phyloP scores from a whole-genome alignment of 495 filamentous ascomycete species.

The Rusavskia elegans region DNA sequence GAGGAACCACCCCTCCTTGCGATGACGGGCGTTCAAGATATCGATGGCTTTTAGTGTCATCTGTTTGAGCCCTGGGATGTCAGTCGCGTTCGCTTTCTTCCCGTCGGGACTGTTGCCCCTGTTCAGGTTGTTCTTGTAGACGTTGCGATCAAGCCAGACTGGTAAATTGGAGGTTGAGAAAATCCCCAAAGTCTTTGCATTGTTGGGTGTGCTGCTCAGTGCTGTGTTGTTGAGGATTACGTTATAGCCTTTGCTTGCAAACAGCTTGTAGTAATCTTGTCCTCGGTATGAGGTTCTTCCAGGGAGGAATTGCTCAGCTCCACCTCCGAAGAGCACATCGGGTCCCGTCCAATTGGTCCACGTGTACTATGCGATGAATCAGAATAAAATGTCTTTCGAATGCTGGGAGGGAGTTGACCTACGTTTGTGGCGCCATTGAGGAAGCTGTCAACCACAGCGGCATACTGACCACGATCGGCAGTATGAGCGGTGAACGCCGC shows the following conservation, averaged over 20 bases:
- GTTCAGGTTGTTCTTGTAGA: conserved; percentile 47
- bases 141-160: conserved; percentile 58
- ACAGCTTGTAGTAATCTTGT: conserved; percentile 52
- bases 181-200: conserved; percentile 46
- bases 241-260: conserved; percentile 47
- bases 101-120: conserved; percentile 48
- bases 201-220: conserved; percentile 31
- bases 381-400: conserved; percentile 16
- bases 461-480: conserved; percentile 42
- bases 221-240: conserved; percentile 51
- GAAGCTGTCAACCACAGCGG: conserved; percentile 43
- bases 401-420: conserved; percentile 5
- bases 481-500: conserved; percentile 52
- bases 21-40: conserved; percentile 42
- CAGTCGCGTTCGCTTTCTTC: conserved; percentile 36
- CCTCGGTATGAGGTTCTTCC: conserved; percentile 34
- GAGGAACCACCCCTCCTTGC: conserved; percentile 56
- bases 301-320: conserved; percentile 55
- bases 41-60: conserved; percentile 70
- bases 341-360: conserved; percentile 52
- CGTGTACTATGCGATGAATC: conserved; percentile 30
- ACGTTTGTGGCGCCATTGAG: conserved; percentile 36
- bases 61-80: conserved; percentile 60
- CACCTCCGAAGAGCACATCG: conserved; percentile 58
- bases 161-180: conserved; percentile 51